These are phyloP conservation scores for Hortiboletus rubellus DNA, from an alignment of 1,284 basidiomycete species.

Conservation along the genomic window DNA sequence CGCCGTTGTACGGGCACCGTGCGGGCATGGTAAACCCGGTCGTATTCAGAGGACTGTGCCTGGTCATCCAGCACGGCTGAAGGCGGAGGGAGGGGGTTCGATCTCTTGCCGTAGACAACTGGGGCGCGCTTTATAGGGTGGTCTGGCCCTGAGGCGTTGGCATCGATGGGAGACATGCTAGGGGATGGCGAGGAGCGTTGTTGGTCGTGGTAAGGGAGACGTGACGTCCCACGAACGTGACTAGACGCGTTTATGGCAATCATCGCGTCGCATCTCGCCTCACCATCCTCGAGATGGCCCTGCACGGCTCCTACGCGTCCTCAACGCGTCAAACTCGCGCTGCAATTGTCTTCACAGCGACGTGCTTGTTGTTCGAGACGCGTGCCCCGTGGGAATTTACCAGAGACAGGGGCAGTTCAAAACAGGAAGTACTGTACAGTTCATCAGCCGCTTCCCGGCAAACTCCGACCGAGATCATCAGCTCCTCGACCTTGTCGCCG, in stretches of 20 bases:
- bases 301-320: background rate
- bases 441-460: slow-evolving; percentile 34
- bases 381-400: background rate
- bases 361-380: background rate
- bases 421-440: slow-evolving; percentile 31
- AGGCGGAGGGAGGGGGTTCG: background rate
- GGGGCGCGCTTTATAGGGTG: slow-evolving; percentile 24
- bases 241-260: slow-evolving; percentile 35
- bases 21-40: background rate
- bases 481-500: background rate
- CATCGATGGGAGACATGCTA: slow-evolving; percentile 17
- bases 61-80: background rate
- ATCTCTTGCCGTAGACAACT: slow-evolving; percentile 32
- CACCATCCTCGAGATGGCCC: background rate
- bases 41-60: background rate
- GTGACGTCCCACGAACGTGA: slow-evolving; percentile 37
- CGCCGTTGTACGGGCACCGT: background rate
- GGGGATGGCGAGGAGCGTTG: slow-evolving; percentile 3
- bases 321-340: slow-evolving; percentile 10
- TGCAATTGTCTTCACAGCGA: background rate
- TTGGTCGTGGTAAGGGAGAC: slow-evolving; percentile 5
- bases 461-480: slow-evolving; percentile 23
- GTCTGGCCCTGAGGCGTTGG: background rate
- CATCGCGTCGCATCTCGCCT: slow-evolving; percentile 25
- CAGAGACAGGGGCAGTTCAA: slow-evolving; percentile 21